Evolutionary conservation across 179 eudicot species (phyloP), one percentile per base, ranked within the genome.

Genomic region (Monotropa hypopitys): DNA sequence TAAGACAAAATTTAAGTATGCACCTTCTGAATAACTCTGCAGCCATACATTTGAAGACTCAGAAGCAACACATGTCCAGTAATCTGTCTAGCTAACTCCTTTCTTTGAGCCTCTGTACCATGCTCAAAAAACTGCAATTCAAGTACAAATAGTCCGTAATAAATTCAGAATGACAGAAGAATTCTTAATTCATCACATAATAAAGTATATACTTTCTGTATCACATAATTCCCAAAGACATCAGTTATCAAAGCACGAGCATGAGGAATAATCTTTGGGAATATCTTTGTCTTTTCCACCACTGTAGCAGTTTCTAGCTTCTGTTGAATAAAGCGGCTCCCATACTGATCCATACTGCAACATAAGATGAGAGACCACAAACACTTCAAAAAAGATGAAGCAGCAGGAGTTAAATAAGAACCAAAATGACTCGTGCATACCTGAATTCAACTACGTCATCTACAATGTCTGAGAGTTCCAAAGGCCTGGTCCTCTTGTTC

Each of bases 11-110:
- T n/a, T 45, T 26, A 75, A 72, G 63, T 59, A 70, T 38, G 47
- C 75, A 89, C 93, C 94, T 90, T 90, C 56, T 90, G 91, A 43
- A 90, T 88, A 43, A 90, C 94, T 82, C 94, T 83, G 84, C 94
- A 90, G 62, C 94, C 89, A 81, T 90, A 90, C 90, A 88, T 90
- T 72, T 90, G 94, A 77, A 90, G 89, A 81, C 89, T 90, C 18
- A 90, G 85, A 74, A 87, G 86, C 83, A 90, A 82, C 57, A 90
- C 91, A 81, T 88, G 90, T 76, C 91, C 89, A 35, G 65, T 70
- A 49, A 88, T 84, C n/a, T 88, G 86, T 69, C 73, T 77, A 16
- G 84, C 86, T 75, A 90, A 78, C 76, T 87, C 87, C 72, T 84
- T 85, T 57, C 86, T 84, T 78, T 90, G 91, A 77, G 83, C 81